Evolutionary conservation across 225 moss, liverwort and hornwort genomes (phyloP), one percentile per base, ranked within the genome.

Genomic region (Lunularia cruciata): DNA sequence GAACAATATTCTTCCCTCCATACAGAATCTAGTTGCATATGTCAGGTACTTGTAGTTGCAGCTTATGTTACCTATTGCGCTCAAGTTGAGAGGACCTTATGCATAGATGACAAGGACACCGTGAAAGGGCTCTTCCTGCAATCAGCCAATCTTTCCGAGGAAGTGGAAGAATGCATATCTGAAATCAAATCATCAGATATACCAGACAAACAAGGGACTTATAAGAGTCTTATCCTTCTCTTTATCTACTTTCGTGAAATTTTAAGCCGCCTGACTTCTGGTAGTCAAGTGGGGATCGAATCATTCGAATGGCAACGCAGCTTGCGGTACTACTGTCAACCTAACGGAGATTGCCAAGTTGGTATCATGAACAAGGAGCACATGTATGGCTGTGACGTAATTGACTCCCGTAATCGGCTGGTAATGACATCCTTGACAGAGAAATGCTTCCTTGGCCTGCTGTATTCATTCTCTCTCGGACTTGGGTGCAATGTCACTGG

Each of bases 351-450:
- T 28, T 79, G 58, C 40, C 79, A 79, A 36, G 79, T 74, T 26
- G 22, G 56, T 67, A 79, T 83, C 25, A 73, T 83, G 76, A 77
- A 74, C 33, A 73, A 79, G 47, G 74, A 74, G 27, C 83, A 76
- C 40, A 31, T 42, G 1, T 83, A 83, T 52, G 83, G 83, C 4
- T 76, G 61, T 83, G 79, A 83, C 31, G 60, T 83, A 10, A 74
- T 79, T 13, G 70, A 83, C 71, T 79, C 79, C 42, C 79, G 77
- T 31, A 74, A 64, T 34, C 72, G 79, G 67, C 37, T 83, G 25
- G 79, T 79, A 3, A 83, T 83, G 71, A 83, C 83, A 7, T 52
- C 83, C 25, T 76, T 83, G 25, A 74, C 79, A 37, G 83, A 83
- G 55, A 76, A 77, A 55, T 79, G 83, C 32, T 83, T 83, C 67